Evolutionary conservation across 2,329 filamentous ascomycete species (phyloP), one percentile per base, ranked within the genome.

Genomic region (Herpotrichia juniperi): DNA sequence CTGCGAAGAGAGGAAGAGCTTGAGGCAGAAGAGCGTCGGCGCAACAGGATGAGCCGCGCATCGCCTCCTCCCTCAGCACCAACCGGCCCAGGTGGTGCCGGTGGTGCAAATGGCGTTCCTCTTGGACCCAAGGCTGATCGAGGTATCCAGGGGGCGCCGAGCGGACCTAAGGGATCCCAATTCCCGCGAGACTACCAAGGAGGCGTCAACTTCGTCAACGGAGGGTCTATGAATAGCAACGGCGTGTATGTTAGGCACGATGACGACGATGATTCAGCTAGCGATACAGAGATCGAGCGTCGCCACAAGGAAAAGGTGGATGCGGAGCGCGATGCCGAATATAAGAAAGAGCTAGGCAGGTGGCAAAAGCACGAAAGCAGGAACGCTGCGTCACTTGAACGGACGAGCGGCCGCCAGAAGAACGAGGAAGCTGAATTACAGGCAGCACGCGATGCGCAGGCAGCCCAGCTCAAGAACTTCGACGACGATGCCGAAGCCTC

Each of bases 291-390:
- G 71, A 79, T 97, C 0, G 87, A 96, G 71, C 81, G 82, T 24
- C 83, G 92, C 42, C 85, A 88, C 16, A 76, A 85, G 57, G 83
- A 84, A 21, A 93, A 91, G 73, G 86, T 87, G 59, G 82, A 88
- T 30, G 81, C 87, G 0, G 92, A 97, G 19, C 82, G 86, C 0
- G 90, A 97, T 42, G 91, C 93, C 67, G 79, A 85, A 42, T 97
- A 91, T 68, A 79, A 89, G 0, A 93, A 96, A 62, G 88, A 93
- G 37, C 91, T 97, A 71, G 86, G 91, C 25, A 88, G 91, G 56
- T 97, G 93, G 93, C 80, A 91, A 22, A 96, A 96, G 69, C 86
- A 93, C 39, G 94, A 99, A 72, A 85, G 89, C 48, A 89, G 89
- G 54, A 85, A 91, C 34, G 89, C 90, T 12, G 90, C 91, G 4